These are phyloP conservation scores for Penicillium capsulatum DNA, from an alignment of 2,329 filamentous ascomycete genomes.

Conservation along the genomic window DNA sequence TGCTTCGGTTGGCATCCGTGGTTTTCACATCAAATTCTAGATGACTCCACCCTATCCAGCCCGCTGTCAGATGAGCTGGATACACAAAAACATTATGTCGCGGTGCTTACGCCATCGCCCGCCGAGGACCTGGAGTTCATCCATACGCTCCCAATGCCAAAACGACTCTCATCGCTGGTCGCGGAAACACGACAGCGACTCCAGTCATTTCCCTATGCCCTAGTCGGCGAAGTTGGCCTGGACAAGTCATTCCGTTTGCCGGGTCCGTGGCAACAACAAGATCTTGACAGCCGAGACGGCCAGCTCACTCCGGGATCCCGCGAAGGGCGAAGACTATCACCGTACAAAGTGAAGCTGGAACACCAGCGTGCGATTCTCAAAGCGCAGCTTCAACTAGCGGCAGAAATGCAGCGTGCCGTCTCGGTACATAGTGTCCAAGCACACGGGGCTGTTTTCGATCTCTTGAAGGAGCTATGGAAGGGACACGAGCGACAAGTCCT, in stretches of 20 bases:
- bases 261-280: conserved; percentile 43
- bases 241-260: conserved; percentile 61
- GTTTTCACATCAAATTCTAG: conserved; percentile 61
- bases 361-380: conserved; percentile 58
- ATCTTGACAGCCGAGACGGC: conserved; percentile 31
- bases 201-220: conserved; percentile 49
- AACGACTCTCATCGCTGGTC: conserved; percentile 51
- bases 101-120: conserved; percentile 48
- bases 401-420: conserved; percentile 54
- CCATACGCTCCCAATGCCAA: conserved; percentile 50
- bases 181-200: conserved; percentile 48
- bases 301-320: conserved; percentile 56
- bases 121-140: conserved; percentile 49
- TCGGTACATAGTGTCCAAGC: conserved; percentile 62
- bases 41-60: conserved; percentile 31
- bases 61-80: conserved; percentile 13
- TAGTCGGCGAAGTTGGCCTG: conserved; percentile 61
- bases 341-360: conserved; percentile 53
- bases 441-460: conserved; percentile 56
- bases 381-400: conserved; percentile 56
- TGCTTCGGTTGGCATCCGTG: conserved; percentile 67
- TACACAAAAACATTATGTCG: conserved; percentile 51
- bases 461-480: conserved; percentile 54
- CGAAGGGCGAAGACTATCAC: conserved; percentile 56
- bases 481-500: conserved; percentile 51